These are phyloP conservation scores for Chenopodium album DNA, from an alignment of 148 eudicot genomes.

Conservation along the genomic window DNA sequence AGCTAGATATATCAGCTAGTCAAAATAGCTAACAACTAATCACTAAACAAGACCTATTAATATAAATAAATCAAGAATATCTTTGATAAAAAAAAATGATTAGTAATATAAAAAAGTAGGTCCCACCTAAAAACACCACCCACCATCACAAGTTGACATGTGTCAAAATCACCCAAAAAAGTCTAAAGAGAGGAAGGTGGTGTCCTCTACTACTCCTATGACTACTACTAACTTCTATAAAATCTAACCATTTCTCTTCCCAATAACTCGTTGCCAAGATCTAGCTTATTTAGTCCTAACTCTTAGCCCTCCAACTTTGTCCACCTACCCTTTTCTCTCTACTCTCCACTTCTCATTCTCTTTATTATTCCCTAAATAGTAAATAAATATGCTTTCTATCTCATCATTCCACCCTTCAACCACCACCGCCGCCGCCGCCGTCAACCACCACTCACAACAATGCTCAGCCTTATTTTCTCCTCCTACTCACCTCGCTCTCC, in stretches of 20 bases:
- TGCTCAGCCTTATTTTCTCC: background rate
- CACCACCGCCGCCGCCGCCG: conserved; percentile 9
- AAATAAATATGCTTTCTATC: conserved; percentile 9
- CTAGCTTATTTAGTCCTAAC: background rate
- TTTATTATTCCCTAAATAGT: background rate
- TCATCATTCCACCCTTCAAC: conserved; percentile 6
- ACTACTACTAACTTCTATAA: conserved; percentile 10
- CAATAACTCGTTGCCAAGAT: conserved; percentile 14
- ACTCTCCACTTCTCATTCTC: conserved; percentile 15
- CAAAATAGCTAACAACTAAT: no score
- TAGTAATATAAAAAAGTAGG: no score
- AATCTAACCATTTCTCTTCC: background rate
- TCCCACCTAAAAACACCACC: background rate
- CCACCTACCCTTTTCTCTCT: background rate
- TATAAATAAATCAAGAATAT: no score
- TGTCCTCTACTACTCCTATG: background rate
- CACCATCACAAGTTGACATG: background rate
- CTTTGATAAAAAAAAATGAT: no score
- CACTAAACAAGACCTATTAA: no score
- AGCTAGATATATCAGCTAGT: no score
- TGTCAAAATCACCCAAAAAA: background rate
- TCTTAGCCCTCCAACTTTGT: no score
- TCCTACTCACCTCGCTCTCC: background rate
- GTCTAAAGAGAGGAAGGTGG: background rate
- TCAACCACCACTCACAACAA: background rate